Conservation (phyloP, 2,329 filamentous ascomycete genomes). For the Fusarium sp. region DNA sequence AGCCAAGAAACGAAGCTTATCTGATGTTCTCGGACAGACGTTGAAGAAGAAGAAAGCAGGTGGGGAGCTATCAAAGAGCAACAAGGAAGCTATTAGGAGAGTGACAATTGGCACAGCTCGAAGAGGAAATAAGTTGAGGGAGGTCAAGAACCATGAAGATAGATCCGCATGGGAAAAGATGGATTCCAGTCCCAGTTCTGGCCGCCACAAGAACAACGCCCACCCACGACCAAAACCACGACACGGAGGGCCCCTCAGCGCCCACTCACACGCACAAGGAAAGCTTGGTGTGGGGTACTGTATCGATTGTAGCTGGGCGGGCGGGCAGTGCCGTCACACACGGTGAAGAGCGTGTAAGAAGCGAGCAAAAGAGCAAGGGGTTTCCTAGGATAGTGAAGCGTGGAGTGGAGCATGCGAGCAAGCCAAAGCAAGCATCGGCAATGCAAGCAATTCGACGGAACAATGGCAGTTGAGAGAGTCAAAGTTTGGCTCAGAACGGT, state of each 20-base stretch:
- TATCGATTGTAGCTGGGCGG: conserved; percentile 43
- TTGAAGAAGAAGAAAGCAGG: conserved; percentile 30
- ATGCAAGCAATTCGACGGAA: conserved; percentile 42
- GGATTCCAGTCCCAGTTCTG: conserved; percentile 48
- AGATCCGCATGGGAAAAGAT: conserved; percentile 49
- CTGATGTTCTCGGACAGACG: conserved; percentile 22
- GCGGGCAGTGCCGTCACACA: conserved; percentile 50
- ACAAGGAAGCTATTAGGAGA: conserved; percentile 35
- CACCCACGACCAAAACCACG: conserved; percentile 42
- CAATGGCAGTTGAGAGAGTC: conserved; percentile 14
- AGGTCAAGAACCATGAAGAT: conserved; percentile 43
- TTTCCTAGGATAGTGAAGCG: conserved; percentile 27
- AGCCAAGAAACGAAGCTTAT: conserved; percentile 33
- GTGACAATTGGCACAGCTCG: conserved; percentile 37
- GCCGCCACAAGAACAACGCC: conserved; percentile 48
- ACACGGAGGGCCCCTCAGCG: conserved; percentile 37
- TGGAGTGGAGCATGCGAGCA: conserved; percentile 34
- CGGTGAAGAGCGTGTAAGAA: conserved; percentile 42
- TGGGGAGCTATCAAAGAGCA: conserved; percentile 32
- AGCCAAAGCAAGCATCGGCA: conserved; percentile 43
- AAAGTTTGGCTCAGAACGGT: conserved; percentile 5
- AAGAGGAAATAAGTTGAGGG: conserved; percentile 38
- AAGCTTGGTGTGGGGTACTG: conserved; percentile 47
- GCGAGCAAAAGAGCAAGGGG: conserved; percentile 35
- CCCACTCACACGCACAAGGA: conserved; percentile 46